Evolutionary conservation across 768 basidiomycete species (phyloP).

Genomic region (Pisolithus microcarpus): DNA sequence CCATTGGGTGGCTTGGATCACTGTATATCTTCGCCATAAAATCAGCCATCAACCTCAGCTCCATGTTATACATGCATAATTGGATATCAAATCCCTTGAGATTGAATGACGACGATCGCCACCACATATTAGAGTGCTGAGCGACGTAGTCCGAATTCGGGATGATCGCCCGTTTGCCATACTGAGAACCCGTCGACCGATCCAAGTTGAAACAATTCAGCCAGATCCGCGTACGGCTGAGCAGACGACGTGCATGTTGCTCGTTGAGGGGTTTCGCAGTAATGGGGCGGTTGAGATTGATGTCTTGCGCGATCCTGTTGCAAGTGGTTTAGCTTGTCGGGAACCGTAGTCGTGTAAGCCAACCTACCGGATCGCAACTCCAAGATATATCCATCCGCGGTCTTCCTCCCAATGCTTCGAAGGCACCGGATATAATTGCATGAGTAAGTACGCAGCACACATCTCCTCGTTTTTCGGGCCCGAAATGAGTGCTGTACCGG

Average conservation of each 20-base stretch:
- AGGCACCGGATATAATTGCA: constrained; percentile 72
- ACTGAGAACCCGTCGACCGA: constrained; percentile 80
- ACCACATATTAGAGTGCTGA: constrained; percentile 63
- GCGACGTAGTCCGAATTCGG: constrained; percentile 71
- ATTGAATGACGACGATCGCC: constrained; percentile 60
- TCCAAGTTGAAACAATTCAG: constrained; percentile 88
- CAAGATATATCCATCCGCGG: constrained; percentile 83
- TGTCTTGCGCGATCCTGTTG: constrained; percentile 74
- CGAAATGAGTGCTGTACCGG: constrained; percentile 67
- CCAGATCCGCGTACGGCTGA: constrained; percentile 88
- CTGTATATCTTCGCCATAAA: constrained; percentile 65
- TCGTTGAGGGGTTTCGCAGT: constrained; percentile 73
- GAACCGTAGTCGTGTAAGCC: not conserved
- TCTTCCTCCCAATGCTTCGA: constrained; percentile 84
- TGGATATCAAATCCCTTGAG: constrained; percentile 75
- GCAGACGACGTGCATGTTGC: constrained; percentile 74
- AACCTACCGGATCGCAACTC: constrained; percentile 75
- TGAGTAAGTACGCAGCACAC: constrained; percentile 73
- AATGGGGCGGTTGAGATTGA: constrained; percentile 78
- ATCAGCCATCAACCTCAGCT: constrained; percentile 54
- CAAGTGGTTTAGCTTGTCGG: constrained; percentile 2
- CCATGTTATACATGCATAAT: constrained; percentile 67
- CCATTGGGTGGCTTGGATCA: constrained; percentile 66
- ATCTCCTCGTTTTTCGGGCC: constrained; percentile 81
- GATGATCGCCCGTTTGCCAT: constrained; percentile 83